phyloP scores from a whole-genome alignment of 805 yeast species.

The Cyberlindnera suaveolens region DNA sequence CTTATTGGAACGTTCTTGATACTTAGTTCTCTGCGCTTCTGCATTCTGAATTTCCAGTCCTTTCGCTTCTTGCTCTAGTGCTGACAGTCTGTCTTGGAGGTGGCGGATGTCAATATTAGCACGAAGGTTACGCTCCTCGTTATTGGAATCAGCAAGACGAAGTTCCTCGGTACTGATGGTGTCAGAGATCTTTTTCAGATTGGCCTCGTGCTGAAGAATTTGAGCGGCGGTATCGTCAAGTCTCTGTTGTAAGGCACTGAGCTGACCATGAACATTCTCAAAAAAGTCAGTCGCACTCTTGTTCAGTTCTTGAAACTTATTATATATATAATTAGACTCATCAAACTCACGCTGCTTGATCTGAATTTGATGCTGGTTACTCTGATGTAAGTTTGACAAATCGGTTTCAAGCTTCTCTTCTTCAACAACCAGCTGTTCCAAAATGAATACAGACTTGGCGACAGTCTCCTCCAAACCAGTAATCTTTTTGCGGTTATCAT shows the following conservation, averaged over 20 bases:
- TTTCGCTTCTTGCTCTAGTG: conserved; percentile 33
- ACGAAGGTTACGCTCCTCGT: conserved; percentile 54
- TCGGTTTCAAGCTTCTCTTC: conserved; percentile 15
- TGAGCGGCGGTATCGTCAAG: background rate
- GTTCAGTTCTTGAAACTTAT: background rate
- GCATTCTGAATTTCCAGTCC: conserved; percentile 53
- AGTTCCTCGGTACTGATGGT: conserved; percentile 31
- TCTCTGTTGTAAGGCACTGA: background rate
- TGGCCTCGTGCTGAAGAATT: background rate
- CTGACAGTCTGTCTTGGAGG: conserved; percentile 32
- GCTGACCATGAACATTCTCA: background rate
- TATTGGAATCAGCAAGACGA: conserved; percentile 48
- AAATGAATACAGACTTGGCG: conserved; percentile 14
- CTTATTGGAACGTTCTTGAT: conserved; percentile 49
- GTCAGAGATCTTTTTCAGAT: conserved; percentile 24
- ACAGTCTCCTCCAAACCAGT: conserved; percentile 14
- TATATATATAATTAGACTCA: background rate
- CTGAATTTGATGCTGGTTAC: background rate
- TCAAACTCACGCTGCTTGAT: background rate
- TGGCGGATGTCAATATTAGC: conserved; percentile 57
- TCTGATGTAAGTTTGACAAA: background rate
- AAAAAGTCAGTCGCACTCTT: background rate
- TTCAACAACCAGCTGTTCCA: conserved; percentile 13
- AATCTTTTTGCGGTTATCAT: conserved; percentile 29
- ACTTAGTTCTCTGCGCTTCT: conserved; percentile 50